Percentiles rank a stretch among this genome's conserved stretches.
phyloP scores from a whole-genome alignment of 495 filamentous ascomycete genomes.

The Platismatia glauca region DNA sequence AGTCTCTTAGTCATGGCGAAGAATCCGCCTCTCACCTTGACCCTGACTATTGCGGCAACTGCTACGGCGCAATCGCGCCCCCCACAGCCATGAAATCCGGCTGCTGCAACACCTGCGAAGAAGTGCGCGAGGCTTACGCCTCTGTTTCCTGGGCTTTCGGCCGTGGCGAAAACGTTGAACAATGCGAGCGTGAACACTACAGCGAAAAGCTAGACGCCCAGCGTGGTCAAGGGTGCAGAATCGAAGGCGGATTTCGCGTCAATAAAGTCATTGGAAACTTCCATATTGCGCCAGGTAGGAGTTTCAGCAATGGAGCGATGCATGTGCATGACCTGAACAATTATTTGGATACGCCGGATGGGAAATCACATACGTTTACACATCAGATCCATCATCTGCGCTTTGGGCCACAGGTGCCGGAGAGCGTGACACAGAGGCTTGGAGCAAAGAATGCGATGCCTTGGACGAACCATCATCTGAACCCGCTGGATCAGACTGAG shows the following conservation, averaged over 20 bases:
- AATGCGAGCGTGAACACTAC: slow-evolving; percentile 93
- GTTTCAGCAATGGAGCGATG: slow-evolving; percentile 88
- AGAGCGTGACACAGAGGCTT: slow-evolving; percentile 50
- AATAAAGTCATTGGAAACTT: slow-evolving; percentile 99
- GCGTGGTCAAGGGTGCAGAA: slow-evolving; percentile 84
- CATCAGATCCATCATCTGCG: slow-evolving; percentile 85
- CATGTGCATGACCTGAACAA: slow-evolving; percentile 96
- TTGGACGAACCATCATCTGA: slow-evolving; percentile 84
- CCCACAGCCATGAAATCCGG: slow-evolving; percentile 59
- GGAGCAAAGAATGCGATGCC: slow-evolving; percentile 41
- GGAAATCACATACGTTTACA: slow-evolving; percentile 69
- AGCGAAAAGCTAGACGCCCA: slow-evolving; percentile 75
- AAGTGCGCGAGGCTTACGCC: slow-evolving; percentile 91
- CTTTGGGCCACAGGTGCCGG: slow-evolving; percentile 87
- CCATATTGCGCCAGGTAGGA: slow-evolving; percentile 92
- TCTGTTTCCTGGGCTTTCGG: slow-evolving; percentile 85
- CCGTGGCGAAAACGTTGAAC: slow-evolving; percentile 82
- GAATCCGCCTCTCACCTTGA: slow-evolving; percentile 73
- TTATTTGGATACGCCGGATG: slow-evolving; percentile 63
- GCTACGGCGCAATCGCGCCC: slow-evolving; percentile 76
- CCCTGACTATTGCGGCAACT: slow-evolving; percentile 87
- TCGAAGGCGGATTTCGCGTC: slow-evolving; percentile 85
- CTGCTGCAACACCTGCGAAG: slow-evolving; percentile 95
- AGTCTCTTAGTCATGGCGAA: slow-evolving; percentile 41
- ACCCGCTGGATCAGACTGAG: slow-evolving; percentile 77